A percentile compares a stretch with the other conserved stretches of the same genome.
These are phyloP conservation scores for Botrytis hyacinthi DNA, from an alignment of 2,329 filamentous ascomycete species.

Conservation along the genomic window DNA sequence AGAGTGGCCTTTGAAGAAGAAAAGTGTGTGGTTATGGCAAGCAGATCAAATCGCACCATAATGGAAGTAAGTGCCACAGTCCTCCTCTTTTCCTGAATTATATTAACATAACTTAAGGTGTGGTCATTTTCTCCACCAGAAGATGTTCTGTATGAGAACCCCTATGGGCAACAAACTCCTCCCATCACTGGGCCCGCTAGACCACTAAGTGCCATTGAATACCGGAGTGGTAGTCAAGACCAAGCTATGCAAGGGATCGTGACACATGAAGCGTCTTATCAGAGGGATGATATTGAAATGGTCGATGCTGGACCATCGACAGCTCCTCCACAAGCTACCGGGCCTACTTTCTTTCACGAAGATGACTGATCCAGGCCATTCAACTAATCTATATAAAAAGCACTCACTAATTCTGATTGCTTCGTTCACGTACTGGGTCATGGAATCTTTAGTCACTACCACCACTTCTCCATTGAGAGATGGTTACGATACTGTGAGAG, in stretches of 20 bases:
- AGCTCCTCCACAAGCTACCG: conserved; percentile 33
- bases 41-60: conserved; percentile 78
- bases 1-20: conserved; percentile 97
- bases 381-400: not conserved
- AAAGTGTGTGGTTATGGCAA: conserved; percentile 94
- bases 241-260: conserved; percentile 34
- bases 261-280: conserved; percentile 25
- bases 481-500: not conserved
- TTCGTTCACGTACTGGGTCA: not conserved
- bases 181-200: conserved; percentile 29
- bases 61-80: conserved; percentile 78
- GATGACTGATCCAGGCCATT: conserved; percentile 27
- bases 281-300: conserved; percentile 35
- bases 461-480: not conserved
- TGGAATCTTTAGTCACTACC: not conserved
- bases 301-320: conserved; percentile 35
- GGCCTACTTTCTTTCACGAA: conserved; percentile 38
- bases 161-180: conserved; percentile 34
- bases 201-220: conserved; percentile 38
- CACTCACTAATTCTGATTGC: not conserved
- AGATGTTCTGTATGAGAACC: conserved; percentile 51
- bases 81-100: not conserved
- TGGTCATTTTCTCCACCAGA: conserved; percentile 93
- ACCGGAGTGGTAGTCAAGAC: conserved; percentile 31
- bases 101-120: conserved; percentile 57